A percentile compares a stretch with the other conserved stretches of the same genome.
These are phyloP conservation scores for Venturiaceae sp. DNA, from an alignment of 2,329 filamentous ascomycete species.

Conservation along the genomic window DNA sequence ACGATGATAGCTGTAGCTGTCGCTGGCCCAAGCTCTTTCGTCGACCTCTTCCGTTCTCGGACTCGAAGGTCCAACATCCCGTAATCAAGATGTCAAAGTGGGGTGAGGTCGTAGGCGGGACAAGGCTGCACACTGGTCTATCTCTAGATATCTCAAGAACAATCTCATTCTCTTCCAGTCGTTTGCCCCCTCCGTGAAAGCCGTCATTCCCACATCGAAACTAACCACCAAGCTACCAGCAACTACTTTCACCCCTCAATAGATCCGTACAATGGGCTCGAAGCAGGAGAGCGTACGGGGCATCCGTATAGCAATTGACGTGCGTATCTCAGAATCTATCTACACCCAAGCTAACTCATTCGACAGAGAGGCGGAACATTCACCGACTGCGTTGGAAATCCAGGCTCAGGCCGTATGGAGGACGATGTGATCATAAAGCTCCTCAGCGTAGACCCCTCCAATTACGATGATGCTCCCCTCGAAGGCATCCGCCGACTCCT, in stretches of 20 bases:
- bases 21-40: background rate
- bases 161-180: too few relatives aligned
- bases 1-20: too few relatives aligned
- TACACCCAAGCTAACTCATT: background rate
- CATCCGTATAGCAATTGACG: conserved; percentile 63
- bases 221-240: background rate
- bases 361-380: conserved; percentile 73
- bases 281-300: conserved; percentile 25
- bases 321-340: conserved; percentile 12
- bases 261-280: background rate
- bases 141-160: too few relatives aligned
- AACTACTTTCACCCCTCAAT: background rate
- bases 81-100: background rate
- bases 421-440: conserved; percentile 80
- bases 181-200: too few relatives aligned
- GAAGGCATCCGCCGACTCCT: conserved; percentile 85
- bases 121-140: too few relatives aligned
- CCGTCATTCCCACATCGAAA: background rate
- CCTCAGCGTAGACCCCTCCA: conserved; percentile 78
- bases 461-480: conserved; percentile 83
- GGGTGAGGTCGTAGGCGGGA: too few relatives aligned
- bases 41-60: background rate
- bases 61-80: background rate
- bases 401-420: conserved; percentile 55
- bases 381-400: conserved; percentile 83